A percentile compares a stretch with the other conserved stretches of the same genome.
Evolutionary conservation across 2,329 filamentous ascomycete species (phyloP).

Genomic region (Nemania abortiva): DNA sequence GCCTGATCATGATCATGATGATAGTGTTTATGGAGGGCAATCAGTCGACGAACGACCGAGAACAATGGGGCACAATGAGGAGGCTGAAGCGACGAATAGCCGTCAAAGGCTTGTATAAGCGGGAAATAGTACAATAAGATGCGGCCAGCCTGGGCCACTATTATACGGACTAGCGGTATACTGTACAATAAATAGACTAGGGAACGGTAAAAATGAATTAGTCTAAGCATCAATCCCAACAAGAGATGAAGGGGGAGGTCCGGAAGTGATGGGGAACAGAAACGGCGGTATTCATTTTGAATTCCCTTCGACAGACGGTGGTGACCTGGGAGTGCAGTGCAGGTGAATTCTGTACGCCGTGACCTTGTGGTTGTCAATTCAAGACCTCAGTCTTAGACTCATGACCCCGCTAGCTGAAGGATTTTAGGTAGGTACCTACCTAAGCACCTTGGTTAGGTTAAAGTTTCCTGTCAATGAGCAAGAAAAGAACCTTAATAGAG

Average conservation of each 20-base stretch:
- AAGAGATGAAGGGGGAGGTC: not conserved
- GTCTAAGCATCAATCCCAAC: constrained; percentile 1
- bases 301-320: not conserved
- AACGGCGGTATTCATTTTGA: not conserved
- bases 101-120: constrained; percentile 15
- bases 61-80: constrained; percentile 24
- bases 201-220: not conserved
- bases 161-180: not conserved
- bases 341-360: too few species aligned
- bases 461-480: not conserved
- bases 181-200: not conserved
- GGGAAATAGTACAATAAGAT: constrained; percentile 9
- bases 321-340: not conserved
- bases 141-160: not conserved
- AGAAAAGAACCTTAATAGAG: constrained; percentile 8
- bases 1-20: constrained; percentile 23
- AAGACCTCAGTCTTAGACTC: not conserved
- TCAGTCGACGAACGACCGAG: constrained; percentile 5
- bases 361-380: constrained; percentile 10
- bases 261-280: not conserved
- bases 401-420: constrained; percentile 3
- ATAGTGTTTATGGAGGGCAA: constrained; percentile 6
- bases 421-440: not conserved
- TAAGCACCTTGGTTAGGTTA: not conserved
- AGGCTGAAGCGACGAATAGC: constrained; percentile 19